Evolutionary conservation across 805 yeast species (phyloP).

Genomic region (Candida suzukii): DNA sequence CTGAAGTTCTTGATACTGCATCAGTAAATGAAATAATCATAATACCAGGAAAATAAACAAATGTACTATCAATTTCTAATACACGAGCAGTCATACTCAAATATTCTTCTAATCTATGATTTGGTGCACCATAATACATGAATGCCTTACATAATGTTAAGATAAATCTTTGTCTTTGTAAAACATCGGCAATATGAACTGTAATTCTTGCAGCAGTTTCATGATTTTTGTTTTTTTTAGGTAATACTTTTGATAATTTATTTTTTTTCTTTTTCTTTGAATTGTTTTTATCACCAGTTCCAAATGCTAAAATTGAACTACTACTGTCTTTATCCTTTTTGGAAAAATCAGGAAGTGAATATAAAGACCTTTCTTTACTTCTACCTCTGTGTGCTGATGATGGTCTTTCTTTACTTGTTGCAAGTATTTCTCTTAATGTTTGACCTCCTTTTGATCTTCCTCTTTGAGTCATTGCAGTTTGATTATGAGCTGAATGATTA

Average conservation of each 20-base stretch:
- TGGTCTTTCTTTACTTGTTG: background rate
- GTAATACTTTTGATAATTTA: constrained; percentile 7
- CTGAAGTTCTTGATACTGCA: constrained; percentile 89
- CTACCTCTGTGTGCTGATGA: background rate
- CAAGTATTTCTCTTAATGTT: background rate
- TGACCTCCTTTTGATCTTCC: background rate
- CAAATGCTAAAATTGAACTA: constrained; percentile 10
- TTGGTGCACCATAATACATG: constrained; percentile 95
- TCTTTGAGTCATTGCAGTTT: too few relatives aligned
- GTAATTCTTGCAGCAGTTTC: constrained; percentile 68
- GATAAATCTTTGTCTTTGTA: constrained; percentile 83
- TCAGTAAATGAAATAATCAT: constrained; percentile 95
- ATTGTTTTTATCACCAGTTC: constrained; percentile 6
- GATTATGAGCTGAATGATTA: background rate
- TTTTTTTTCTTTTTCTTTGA: constrained; percentile 11
- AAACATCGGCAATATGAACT: constrained; percentile 83
- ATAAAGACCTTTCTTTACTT: constrained; percentile 1
- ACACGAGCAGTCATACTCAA: constrained; percentile 89
- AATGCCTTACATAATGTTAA: constrained; percentile 80
- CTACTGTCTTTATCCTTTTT: constrained; percentile 30
- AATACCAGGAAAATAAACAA: constrained; percentile 88
- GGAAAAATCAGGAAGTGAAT: constrained; percentile 34
- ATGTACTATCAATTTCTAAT: constrained; percentile 88
- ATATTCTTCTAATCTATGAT: constrained; percentile 90
- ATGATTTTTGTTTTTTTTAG: constrained; percentile 24